phyloP scores from a whole-genome alignment of 2,329 filamentous ascomycete species.

The Pyrenophora graminea region DNA sequence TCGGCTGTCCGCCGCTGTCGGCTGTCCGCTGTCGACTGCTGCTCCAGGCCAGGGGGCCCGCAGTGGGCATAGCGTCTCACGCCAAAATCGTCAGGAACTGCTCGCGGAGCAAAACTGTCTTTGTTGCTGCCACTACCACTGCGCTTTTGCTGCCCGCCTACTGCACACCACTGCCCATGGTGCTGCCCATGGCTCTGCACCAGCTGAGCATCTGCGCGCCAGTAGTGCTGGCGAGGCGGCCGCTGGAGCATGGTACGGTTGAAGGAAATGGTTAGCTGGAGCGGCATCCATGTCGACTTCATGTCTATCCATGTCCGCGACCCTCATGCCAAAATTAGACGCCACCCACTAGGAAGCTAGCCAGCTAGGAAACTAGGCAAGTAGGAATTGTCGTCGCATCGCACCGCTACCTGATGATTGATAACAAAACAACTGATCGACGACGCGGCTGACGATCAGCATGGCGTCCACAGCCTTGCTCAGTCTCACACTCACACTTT shows the following conservation, averaged over 20 bases:
- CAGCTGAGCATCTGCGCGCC: background rate
- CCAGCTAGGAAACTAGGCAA: too few relatives aligned
- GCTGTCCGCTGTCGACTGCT: background rate
- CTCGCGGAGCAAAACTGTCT: too few relatives aligned
- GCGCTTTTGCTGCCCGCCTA: background rate
- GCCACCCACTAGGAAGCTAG: slow-evolving; percentile 1
- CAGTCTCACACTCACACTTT: too few relatives aligned
- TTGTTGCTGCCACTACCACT: too few relatives aligned
- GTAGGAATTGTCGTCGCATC: too few relatives aligned
- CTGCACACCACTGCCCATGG: background rate
- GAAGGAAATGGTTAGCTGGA: background rate
- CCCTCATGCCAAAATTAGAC: slow-evolving; percentile 24
- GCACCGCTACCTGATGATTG: background rate
- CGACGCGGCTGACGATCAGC: background rate
- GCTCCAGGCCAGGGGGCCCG: slow-evolving; percentile 12
- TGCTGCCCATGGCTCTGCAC: background rate
- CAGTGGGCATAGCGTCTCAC: slow-evolving; percentile 12
- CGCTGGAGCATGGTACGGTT: slow-evolving; percentile 6
- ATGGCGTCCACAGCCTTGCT: too few relatives aligned
- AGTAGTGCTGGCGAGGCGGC: too few relatives aligned
- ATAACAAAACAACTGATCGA: slow-evolving; percentile 7
- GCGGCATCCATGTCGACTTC: background rate
- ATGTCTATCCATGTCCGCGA: slow-evolving; percentile 13
- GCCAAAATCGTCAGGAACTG: too few relatives aligned
- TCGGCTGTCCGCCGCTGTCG: background rate